phyloP scores from a whole-genome alignment of 139 green algal genomes.

The Chlamydomonas applanata region DNA sequence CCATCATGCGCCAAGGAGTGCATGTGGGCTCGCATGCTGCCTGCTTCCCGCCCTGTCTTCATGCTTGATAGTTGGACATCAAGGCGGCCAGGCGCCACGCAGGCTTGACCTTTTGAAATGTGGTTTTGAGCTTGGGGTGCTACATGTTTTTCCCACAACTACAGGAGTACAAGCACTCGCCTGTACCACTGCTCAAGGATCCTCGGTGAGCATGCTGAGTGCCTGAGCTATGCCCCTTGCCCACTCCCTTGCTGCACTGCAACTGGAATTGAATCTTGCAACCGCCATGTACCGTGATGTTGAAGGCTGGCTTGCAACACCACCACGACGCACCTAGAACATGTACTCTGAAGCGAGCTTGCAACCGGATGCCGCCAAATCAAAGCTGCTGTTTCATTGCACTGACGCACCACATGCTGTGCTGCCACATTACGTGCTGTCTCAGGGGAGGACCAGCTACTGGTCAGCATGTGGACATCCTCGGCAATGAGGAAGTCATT shows the following conservation, averaged over 20 bases:
- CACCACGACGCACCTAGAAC: background rate
- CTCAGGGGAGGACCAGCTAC: slow-evolving; percentile 50
- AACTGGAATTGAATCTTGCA: background rate
- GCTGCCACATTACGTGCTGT: too few species aligned
- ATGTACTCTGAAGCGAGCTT: background rate
- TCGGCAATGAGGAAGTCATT: slow-evolving; percentile 64
- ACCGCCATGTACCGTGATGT: background rate
- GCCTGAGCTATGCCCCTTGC: background rate
- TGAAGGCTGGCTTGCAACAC: background rate
- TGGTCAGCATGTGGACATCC: slow-evolving; percentile 66
- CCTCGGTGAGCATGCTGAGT: slow-evolving; percentile 10
- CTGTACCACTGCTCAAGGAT: slow-evolving; percentile 23
- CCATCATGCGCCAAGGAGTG: background rate
- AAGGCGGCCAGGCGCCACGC: too few species aligned
- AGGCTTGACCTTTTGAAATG: background rate
- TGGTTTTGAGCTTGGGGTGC: background rate
- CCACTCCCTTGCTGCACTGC: background rate
- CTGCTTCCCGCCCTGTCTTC: background rate
- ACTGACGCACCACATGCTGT: too few species aligned
- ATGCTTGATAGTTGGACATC: too few species aligned
- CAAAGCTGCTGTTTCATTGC: background rate
- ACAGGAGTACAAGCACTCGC: slow-evolving; percentile 32
- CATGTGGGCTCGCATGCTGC: background rate
- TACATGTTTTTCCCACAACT: background rate
- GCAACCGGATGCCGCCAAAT: background rate